Evolutionary conservation across 169 alveolate species (phyloP).

Genomic region (Plasmodium cynomolgi): DNA sequence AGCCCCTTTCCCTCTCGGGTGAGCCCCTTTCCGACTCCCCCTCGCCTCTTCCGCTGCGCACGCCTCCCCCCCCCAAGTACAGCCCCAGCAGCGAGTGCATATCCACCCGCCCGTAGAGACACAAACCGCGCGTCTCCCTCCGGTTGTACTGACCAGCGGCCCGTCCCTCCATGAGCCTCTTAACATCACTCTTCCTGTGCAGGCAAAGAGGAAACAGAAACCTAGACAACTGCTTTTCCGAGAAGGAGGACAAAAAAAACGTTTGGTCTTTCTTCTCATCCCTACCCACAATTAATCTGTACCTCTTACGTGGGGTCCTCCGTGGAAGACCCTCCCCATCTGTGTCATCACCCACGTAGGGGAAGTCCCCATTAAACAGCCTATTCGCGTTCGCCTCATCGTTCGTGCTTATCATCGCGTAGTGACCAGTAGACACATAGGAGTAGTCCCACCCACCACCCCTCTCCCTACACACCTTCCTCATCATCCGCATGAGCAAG

Average conservation of each 20-base stretch:
- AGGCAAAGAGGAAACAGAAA: slow-evolving; percentile 49
- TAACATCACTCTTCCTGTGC: slow-evolving; percentile 7
- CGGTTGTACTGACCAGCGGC: slow-evolving; percentile 6
- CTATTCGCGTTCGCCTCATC: slow-evolving; percentile 14
- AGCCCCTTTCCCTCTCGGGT: neutral
- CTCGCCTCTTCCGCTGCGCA: neutral
- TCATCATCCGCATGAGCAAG: slow-evolving; percentile 11
- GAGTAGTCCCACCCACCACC: neutral
- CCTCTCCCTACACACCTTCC: neutral
- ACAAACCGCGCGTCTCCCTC: slow-evolving; percentile 46
- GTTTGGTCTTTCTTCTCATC: slow-evolving; percentile 69
- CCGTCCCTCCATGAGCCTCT: slow-evolving; percentile 14
- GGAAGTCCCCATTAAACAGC: slow-evolving; percentile 19
- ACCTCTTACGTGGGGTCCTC: neutral
- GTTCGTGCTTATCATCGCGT: slow-evolving; percentile 69
- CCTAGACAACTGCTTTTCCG: slow-evolving; percentile 35
- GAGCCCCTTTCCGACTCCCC: neutral
- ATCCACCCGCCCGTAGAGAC: slow-evolving; percentile 48
- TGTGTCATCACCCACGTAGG: neutral
- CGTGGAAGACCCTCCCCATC: neutral
- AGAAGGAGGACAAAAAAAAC: slow-evolving; percentile 43
- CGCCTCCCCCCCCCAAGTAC: neutral
- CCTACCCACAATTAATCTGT: slow-evolving; percentile 7
- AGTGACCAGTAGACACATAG: slow-evolving; percentile 60
- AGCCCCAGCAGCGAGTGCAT: slow-evolving; percentile 23